phyloP scores from a whole-genome alignment of 176 grass and related monocot species.

The Rhipidocladum racemiflorum region DNA sequence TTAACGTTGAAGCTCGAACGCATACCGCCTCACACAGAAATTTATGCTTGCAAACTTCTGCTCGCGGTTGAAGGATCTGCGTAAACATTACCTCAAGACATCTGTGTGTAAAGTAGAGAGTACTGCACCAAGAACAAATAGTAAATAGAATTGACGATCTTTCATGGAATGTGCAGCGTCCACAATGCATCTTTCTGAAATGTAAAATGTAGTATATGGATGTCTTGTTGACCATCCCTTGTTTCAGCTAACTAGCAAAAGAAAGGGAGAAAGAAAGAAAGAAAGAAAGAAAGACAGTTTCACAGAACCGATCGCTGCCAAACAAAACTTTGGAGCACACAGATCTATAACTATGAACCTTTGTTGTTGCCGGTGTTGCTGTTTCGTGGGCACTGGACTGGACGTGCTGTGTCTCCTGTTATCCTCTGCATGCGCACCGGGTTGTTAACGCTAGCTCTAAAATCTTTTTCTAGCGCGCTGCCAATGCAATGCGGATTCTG shows the following conservation, averaged over 20 bases:
- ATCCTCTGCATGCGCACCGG: neutral
- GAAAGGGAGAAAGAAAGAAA: neutral
- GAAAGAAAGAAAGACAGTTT: neutral
- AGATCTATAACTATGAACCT: neutral
- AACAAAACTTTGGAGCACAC: neutral
- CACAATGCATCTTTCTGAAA: neutral
- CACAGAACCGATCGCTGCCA: neutral
- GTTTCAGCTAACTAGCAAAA: neutral
- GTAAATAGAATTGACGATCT: neutral
- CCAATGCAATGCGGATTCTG: neutral
- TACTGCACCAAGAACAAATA: neutral
- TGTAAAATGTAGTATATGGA: neutral
- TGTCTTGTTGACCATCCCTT: neutral
- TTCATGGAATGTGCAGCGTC: neutral
- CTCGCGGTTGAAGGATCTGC: neutral
- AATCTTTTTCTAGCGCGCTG: neutral
- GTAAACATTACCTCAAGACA: neutral
- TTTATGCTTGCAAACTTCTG: neutral
- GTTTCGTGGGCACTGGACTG: neutral
- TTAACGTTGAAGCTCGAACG: neutral
- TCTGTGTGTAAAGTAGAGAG: neutral
- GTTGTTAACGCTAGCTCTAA: neutral
- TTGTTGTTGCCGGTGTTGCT: neutral
- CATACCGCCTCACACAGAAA: neutral
- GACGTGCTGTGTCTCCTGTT: neutral